Evolutionary conservation across 1,284 basidiomycete genomes (phyloP), one percentile per base, ranked within the genome.

Genomic region (Boletellus sp.): DNA sequence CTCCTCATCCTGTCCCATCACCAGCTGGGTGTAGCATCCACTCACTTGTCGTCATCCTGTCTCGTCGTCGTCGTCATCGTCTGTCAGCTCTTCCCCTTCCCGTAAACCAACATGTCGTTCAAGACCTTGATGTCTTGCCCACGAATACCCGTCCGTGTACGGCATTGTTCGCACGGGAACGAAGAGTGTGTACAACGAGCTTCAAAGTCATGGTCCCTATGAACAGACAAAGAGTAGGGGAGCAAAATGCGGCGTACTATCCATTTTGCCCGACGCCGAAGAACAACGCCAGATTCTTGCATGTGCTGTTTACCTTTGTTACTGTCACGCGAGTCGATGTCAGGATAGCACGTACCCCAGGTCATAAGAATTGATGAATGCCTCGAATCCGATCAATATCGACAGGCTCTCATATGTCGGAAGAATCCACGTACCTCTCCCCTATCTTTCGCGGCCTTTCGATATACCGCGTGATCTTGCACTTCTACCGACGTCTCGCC

Each of bases 401-500:
- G 8, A 30, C 35, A 42, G 19, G 14, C 23, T 43, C 34, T 33
- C 36, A 39, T 33, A 21, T 14, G 38, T 20, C 13, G 20, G 14
- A 47, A 4, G 36, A 33, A 21, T 36, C 11, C 9, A 22, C 76
- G 35, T 48, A 87, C 86, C 69, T 91, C 80, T 30, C 84, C 84
- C 29, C 91, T 75, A 13, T 72, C 69, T 53, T 79, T 78, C 0
- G 93, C 92, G 27, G 81, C 68, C 50, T 74, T 78, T 2, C 79
- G 73, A 60, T 97, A 95, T 35, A 87, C 77, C 8, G 82, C 82
- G 61, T 94, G 83, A 60, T 99, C 95, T 56, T 93, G 90, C 4
- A 77, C 77, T 68, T 99, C 96, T 13, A 98, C 94, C 0, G 87
- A 83, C 0, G 94, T 98, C 65, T 97, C 94, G 0, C 85, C 93